phyloP scores from a whole-genome alignment of 2,329 filamentous ascomycete species.

The Fusarium continuum region DNA sequence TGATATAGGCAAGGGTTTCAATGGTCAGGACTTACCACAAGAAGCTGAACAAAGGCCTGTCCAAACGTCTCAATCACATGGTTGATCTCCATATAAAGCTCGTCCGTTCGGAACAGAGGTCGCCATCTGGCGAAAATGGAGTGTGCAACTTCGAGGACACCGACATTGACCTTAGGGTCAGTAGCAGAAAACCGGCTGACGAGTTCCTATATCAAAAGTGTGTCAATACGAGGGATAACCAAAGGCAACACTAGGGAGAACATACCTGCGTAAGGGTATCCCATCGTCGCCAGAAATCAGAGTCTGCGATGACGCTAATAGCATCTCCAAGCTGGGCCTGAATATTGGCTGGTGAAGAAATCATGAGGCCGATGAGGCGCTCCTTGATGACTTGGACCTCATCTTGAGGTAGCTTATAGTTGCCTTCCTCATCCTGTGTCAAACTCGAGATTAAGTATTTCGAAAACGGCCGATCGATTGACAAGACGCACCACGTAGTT shows the following conservation, averaged over 20 bases:
- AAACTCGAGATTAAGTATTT: constrained; percentile 32
- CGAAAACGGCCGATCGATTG: constrained; percentile 7
- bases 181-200: constrained; percentile 85
- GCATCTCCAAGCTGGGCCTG: constrained; percentile 96
- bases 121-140: constrained; percentile 98
- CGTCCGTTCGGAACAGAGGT: constrained; percentile 91
- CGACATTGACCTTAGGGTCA: constrained; percentile 87
- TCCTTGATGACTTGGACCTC: constrained; percentile 93
- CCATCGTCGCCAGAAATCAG: constrained; percentile 96
- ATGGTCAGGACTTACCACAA: constrained; percentile 65
- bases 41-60: constrained; percentile 80
- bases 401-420: constrained; percentile 83
- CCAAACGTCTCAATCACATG: constrained; percentile 91
- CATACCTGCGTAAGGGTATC: constrained; percentile 88
- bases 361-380: constrained; percentile 97
- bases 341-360: constrained; percentile 84
- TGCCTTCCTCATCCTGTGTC: constrained; percentile 85
- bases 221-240: constrained; percentile 6
- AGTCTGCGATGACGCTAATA: constrained; percentile 96
- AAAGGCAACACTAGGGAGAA: neutral
- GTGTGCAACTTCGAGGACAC: constrained; percentile 95
- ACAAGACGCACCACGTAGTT: constrained; percentile 80
- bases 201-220: constrained; percentile 70
- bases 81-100: constrained; percentile 93
- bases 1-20: neutral